Percentiles rank a stretch among this genome's conserved stretches.
These are phyloP conservation scores for Trichoderma oligosporum DNA, from an alignment of 2,329 filamentous ascomycete genomes.

Conservation along the genomic window DNA sequence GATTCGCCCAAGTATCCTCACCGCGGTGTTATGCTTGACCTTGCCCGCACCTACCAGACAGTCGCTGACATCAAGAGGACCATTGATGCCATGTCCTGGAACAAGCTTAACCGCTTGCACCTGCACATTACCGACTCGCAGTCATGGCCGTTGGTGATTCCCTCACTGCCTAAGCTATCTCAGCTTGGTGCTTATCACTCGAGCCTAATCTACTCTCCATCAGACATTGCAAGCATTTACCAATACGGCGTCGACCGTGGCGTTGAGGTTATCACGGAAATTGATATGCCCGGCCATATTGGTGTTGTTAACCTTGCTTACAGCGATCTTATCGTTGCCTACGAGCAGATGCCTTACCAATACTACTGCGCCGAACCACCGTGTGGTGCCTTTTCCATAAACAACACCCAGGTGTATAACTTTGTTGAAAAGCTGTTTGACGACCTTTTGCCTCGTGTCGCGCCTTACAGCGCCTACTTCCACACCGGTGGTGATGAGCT, in stretches of 20 bases:
- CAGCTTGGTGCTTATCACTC: constrained; percentile 68
- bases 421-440: constrained; percentile 70
- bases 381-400: constrained; percentile 71
- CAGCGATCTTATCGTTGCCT: constrained; percentile 52
- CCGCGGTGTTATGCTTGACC: constrained; percentile 76
- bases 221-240: constrained; percentile 64
- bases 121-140: constrained; percentile 80
- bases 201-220: constrained; percentile 63
- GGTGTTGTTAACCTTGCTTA: constrained; percentile 52
- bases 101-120: constrained; percentile 80
- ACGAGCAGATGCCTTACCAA: constrained; percentile 53
- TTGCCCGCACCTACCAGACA: constrained; percentile 67
- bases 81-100: constrained; percentile 72
- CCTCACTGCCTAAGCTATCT: constrained; percentile 64
- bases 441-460: constrained; percentile 71
- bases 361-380: constrained; percentile 61
- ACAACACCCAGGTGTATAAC: constrained; percentile 62
- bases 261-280: constrained; percentile 58
- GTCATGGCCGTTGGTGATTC: constrained; percentile 80
- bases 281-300: constrained; percentile 59
- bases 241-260: constrained; percentile 62
- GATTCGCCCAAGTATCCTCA: constrained; percentile 75
- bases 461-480: constrained; percentile 69
- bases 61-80: constrained; percentile 65
- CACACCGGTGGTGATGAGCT: constrained; percentile 88